These are phyloP conservation scores for Globisporangium ultimum DNA, from an alignment of 352 stramenopile genomes.

Conservation along the genomic window DNA sequence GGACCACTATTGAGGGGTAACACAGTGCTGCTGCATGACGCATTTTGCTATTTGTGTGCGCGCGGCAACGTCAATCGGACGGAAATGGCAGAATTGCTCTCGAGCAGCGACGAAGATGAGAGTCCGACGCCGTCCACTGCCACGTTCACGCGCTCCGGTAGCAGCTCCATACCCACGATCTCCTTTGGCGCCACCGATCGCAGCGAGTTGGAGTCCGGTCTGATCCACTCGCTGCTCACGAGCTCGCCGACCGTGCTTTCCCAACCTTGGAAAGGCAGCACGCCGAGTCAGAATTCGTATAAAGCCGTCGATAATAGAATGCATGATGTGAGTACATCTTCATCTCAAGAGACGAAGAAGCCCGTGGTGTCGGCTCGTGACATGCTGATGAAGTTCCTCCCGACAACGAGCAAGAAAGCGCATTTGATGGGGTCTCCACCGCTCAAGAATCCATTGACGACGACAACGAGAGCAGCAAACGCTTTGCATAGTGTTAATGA, in stretches of 20 bases:
- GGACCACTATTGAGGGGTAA: not conserved
- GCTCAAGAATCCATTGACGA: not conserved
- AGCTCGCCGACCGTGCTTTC: not conserved
- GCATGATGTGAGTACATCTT: too few relatives aligned
- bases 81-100: conserved; percentile 63
- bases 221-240: conserved; percentile 10
- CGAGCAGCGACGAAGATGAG: conserved; percentile 45
- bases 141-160: not conserved
- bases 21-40: conserved; percentile 2
- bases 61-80: not conserved
- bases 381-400: conserved; percentile 53
- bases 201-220: conserved; percentile 5
- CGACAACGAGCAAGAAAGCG: conserved; percentile 10
- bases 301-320: not conserved
- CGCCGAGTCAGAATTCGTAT: not conserved
- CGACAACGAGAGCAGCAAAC: not conserved
- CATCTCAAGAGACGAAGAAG: conserved; percentile 21
- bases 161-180: not conserved
- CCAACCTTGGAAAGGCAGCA: conserved; percentile 3
- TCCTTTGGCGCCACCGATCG: conserved; percentile 5
- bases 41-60: not conserved
- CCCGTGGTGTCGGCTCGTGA: conserved; percentile 59
- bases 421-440: not conserved
- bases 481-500: not conserved
- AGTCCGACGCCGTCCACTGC: conserved; percentile 7